Evolutionary conservation across 2,329 filamentous ascomycete species (phyloP), one percentile per base, ranked within the genome.

Genomic region (Aspergillus neoniger): DNA sequence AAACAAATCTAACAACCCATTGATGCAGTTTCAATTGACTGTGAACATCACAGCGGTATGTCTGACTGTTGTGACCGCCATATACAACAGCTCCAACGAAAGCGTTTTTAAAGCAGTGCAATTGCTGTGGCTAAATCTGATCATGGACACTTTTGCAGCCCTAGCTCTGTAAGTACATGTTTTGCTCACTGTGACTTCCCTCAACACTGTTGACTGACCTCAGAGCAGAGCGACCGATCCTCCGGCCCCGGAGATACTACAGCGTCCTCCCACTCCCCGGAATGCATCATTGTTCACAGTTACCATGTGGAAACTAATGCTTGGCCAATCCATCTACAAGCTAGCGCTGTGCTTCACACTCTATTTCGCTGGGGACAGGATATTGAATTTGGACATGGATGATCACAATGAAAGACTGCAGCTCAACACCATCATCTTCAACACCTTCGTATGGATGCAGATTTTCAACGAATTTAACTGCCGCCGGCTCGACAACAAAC

Each of bases 261-360:
- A 95, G 67, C 86, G 91, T 57, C 91, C 90, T 75, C 90, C 90
- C 1, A 83, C 86, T 1, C 91, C 91, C 70, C 38, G 60, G 10
- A 87, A 85, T 21, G 87, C 88, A 5, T 81, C 88, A 5, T 79
- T 92, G 7, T 92, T 97, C 67, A 94, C 91, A 1, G 82, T 88
- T 23, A 93, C 89, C 17, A 97, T 97, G 93, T 96, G 93, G 92
- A 97, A 97, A 83, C 96, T 96, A 92, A 96, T 97, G 62, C 84
- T 96, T 51, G 92, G 92, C 2, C 92, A 97, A 76, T 86, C 91
- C 1, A 83, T 96, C 62, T 96, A 93, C 76, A 92, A 97, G 74
- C 85, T 97, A 0, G 80, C 81, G 2, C 86, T 87, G 19, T 88
- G 92, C 0, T 88, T 96, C 65, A 81, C 92, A 55, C 82, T 96